phyloP scores from a whole-genome alignment of 257 asterid species.

The Parsonsia alboflavescens region DNA sequence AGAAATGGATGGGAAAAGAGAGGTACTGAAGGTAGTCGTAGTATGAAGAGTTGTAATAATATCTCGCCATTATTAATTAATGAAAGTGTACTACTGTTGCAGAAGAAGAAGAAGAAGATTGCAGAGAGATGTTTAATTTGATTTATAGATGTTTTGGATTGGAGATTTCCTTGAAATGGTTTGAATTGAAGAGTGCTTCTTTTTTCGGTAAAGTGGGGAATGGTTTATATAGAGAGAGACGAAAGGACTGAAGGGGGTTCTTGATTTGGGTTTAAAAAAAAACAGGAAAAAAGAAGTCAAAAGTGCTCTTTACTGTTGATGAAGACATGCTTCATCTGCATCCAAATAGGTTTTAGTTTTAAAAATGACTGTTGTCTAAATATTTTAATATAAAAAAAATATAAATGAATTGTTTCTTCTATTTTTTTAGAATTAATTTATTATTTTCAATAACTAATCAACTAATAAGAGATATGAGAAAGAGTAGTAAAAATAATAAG shows the following conservation, averaged over 20 bases:
- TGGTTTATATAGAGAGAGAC: background rate
- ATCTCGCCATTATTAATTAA: conserved; percentile 45
- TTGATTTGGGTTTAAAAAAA: no score
- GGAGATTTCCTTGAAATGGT: background rate
- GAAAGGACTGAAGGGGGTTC: no score
- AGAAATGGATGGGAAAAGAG: conserved; percentile 56
- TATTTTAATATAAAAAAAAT: no score
- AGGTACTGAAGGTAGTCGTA: conserved; percentile 55
- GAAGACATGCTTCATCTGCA: no score
- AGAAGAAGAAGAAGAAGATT: background rate
- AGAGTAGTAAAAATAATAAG: no score
- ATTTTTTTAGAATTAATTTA: no score
- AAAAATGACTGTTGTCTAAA: no score
- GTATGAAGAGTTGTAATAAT: conserved; percentile 51
- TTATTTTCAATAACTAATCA: no score
- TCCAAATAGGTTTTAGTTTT: no score
- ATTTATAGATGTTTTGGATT: background rate
- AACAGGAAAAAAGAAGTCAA: no score
- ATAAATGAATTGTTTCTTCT: no score
- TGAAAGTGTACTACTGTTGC: background rate
- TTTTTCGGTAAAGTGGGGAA: background rate
- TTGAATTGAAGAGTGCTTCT: background rate
- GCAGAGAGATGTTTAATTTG: background rate
- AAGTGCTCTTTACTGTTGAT: background rate
- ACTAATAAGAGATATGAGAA: no score